These are phyloP conservation scores for Oryza punctata DNA, from an alignment of 176 grass and related monocot genomes.

Conservation along the genomic window DNA sequence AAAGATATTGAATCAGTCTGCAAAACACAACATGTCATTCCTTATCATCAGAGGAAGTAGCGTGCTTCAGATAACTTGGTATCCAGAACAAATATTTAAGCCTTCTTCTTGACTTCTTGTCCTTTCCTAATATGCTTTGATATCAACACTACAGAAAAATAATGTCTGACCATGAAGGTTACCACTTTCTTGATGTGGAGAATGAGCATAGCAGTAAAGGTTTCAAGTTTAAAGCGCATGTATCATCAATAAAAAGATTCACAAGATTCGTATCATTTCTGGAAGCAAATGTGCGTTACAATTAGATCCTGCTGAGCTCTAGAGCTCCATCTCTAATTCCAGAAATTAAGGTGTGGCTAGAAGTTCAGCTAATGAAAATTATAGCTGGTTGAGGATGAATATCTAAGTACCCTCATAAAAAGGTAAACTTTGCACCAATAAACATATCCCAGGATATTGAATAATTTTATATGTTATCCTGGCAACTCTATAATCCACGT, in stretches of 20 bases:
- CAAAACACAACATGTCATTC: background rate
- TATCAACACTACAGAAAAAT: background rate
- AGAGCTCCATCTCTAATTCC: background rate
- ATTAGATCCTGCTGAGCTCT: conserved; percentile 3
- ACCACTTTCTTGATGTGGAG: background rate
- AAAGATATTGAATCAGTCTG: background rate
- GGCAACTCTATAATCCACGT: background rate
- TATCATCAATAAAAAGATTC: background rate
- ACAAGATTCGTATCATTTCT: background rate
- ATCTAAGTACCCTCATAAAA: background rate
- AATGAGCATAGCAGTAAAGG: background rate
- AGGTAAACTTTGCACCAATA: background rate
- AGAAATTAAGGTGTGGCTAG: background rate
- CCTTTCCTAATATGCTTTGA: background rate
- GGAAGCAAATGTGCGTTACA: background rate
- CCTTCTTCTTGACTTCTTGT: no score
- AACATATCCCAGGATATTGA: background rate
- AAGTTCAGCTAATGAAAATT: background rate
- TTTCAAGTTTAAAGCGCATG: background rate
- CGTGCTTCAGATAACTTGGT: background rate
- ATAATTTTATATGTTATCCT: background rate
- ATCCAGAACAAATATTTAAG: background rate
- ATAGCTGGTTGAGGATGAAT: background rate
- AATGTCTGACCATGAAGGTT: background rate
- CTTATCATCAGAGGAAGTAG: background rate